Evolutionary conservation across 129 eudicot genomes (phyloP).

Genomic region (Dittrichia graveolens): DNA sequence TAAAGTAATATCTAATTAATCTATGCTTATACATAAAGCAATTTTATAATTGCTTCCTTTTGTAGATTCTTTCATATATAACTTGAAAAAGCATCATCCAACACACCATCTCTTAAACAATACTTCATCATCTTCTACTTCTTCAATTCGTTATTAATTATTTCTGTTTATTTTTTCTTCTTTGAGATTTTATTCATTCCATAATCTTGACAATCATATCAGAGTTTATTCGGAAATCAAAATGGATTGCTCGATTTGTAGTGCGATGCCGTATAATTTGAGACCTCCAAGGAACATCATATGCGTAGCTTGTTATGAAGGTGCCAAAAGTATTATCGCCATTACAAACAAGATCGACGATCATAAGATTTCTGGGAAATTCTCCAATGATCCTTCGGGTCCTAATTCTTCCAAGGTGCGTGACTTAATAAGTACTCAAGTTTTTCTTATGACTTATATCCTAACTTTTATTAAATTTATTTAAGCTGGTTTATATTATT

Average conservation of each 20-base stretch:
- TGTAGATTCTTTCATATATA: conserved; percentile 40
- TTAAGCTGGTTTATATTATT: not conserved
- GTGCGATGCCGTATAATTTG: conserved; percentile 79
- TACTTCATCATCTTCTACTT: conserved; percentile 32
- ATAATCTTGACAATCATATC: not conserved
- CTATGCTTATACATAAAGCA: conserved; percentile 50
- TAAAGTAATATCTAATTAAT: conserved; percentile 38
- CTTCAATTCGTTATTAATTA: not conserved
- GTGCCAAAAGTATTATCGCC: conserved; percentile 81
- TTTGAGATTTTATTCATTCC: not conserved
- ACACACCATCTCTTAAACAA: conserved; percentile 39
- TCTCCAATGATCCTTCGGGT: conserved; percentile 26
- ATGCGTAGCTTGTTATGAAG: conserved; percentile 91
- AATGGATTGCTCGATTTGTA: conserved; percentile 93
- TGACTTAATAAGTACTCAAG: not conserved
- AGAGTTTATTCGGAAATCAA: not conserved
- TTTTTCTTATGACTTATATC: not conserved
- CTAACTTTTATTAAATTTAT: too few relatives aligned
- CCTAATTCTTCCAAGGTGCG: conserved; percentile 76
- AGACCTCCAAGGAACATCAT: conserved; percentile 97
- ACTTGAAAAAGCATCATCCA: conserved; percentile 34
- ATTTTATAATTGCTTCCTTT: conserved; percentile 47
- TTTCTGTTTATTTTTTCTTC: conserved; percentile 14
- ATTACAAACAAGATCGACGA: conserved; percentile 60
- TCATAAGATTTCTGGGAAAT: conserved; percentile 46